Evolutionary conservation across 2,329 filamentous ascomycete genomes (phyloP).

Genomic region (Aquanectria penicillioides): DNA sequence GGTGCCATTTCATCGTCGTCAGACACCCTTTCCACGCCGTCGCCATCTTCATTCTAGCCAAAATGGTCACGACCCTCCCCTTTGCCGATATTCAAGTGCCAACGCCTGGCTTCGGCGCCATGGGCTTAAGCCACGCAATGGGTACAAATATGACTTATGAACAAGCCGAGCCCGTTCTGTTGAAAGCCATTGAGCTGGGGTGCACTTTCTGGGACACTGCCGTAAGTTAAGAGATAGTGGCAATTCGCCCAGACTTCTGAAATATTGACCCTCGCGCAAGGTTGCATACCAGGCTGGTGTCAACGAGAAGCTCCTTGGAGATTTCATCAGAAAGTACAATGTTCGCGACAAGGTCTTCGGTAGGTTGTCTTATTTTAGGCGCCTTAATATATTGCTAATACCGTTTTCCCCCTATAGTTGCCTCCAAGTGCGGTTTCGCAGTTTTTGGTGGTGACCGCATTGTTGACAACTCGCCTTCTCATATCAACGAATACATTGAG

Average conservation of each 20-base stretch:
- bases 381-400: background rate
- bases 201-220: constrained; percentile 12
- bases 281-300: constrained; percentile 57
- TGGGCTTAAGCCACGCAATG: constrained; percentile 4
- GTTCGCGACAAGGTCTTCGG: constrained; percentile 60
- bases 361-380: constrained; percentile 34
- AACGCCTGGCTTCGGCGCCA: constrained; percentile 6
- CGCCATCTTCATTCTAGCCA: too few species aligned
- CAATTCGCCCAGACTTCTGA: background rate
- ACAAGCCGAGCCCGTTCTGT: background rate
- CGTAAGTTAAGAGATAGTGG: background rate
- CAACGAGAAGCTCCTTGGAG: constrained; percentile 60
- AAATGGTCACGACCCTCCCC: constrained; percentile 1
- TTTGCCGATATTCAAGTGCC: background rate
- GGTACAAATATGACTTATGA: background rate
- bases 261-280: constrained; percentile 34
- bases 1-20: too few species aligned
- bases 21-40: too few species aligned
- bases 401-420: constrained; percentile 44
- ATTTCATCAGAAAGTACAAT: constrained; percentile 62
- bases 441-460: constrained; percentile 43
- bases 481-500: constrained; percentile 60
- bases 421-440: constrained; percentile 58
- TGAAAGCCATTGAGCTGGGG: constrained; percentile 11
- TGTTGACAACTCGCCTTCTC: constrained; percentile 56